Conservation (phyloP, 345 rosid genomes). For the Mercurialis annua region DNA sequence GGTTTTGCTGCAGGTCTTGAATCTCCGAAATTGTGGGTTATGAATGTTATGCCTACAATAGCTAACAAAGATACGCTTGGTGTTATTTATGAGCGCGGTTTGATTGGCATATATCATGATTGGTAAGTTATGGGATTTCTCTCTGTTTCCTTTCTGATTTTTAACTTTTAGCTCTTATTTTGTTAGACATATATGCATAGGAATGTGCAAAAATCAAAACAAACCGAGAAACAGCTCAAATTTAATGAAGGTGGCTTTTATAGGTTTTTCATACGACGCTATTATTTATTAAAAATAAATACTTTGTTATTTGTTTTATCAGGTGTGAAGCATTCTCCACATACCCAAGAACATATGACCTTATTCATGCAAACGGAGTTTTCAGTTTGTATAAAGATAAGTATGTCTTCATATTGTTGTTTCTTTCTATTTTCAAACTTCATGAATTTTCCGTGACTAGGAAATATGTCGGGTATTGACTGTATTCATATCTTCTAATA, state of each 20-base stretch:
- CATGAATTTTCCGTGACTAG: neutral
- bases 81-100: conserved; percentile 30
- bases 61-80: conserved; percentile 31
- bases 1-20: conserved; percentile 36
- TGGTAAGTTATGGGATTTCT: conserved; percentile 20
- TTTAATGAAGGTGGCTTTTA: neutral
- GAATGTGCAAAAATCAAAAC: no score
- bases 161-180: conserved; percentile 1
- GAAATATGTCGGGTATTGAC: neutral
- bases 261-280: neutral
- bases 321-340: conserved; percentile 39
- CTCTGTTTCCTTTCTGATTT: neutral
- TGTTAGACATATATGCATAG: neutral
- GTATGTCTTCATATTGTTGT: conserved; percentile 19
- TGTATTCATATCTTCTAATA: neutral
- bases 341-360: conserved; percentile 35
- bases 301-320: conserved; percentile 1
- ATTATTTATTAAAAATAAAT: neutral
- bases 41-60: conserved; percentile 37
- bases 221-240: neutral
- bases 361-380: conserved; percentile 32
- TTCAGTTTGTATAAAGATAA: conserved; percentile 33
- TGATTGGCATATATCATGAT: conserved; percentile 36
- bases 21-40: conserved; percentile 31
- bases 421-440: neutral